Conservation (phyloP, 495 filamentous ascomycete species). For the Viridothelium virens region DNA sequence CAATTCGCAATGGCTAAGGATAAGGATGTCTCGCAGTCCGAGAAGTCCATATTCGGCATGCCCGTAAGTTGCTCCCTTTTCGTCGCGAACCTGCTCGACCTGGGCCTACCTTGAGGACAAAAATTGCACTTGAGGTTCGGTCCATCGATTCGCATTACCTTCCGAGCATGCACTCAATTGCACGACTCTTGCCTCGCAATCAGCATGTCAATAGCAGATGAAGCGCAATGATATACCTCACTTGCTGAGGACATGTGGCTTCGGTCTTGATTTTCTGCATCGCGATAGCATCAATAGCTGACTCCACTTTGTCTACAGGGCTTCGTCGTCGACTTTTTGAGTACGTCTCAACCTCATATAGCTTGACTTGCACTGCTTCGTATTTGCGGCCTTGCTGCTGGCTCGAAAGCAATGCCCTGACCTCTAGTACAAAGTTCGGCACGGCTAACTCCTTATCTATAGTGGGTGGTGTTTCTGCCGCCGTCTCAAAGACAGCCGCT, state of each 20-base stretch:
- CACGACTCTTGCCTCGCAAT: slow-evolving; percentile 13
- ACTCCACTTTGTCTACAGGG: slow-evolving; percentile 30
- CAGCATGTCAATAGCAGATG: slow-evolving; percentile 17
- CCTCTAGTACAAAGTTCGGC: slow-evolving; percentile 13
- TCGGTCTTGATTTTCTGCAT: slow-evolving; percentile 15
- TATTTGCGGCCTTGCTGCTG: not conserved
- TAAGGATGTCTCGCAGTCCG: slow-evolving; percentile 12
- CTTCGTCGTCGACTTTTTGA: slow-evolving; percentile 93
- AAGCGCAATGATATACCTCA: slow-evolving; percentile 23
- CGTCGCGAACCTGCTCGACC: slow-evolving; percentile 1
- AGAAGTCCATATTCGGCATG: slow-evolving; percentile 68
- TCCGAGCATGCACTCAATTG: not conserved
- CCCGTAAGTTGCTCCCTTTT: slow-evolving; percentile 49
- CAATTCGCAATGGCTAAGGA: slow-evolving; percentile 11
- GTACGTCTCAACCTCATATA: slow-evolving; percentile 53
- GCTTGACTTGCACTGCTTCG: not conserved
- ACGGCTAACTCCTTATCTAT: slow-evolving; percentile 35
- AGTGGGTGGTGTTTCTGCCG: slow-evolving; percentile 99
- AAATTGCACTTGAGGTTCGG: not conserved
- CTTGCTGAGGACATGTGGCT: slow-evolving; percentile 15
- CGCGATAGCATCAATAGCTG: slow-evolving; percentile 11
- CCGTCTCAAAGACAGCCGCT: slow-evolving; percentile 99
- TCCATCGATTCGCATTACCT: slow-evolving; percentile 9
- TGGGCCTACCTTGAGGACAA: not conserved
- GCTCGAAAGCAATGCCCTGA: not conserved